Evolutionary conservation across 768 basidiomycete genomes (phyloP), one percentile per base, ranked within the genome.

Genomic region (Kondoa subrosea): DNA sequence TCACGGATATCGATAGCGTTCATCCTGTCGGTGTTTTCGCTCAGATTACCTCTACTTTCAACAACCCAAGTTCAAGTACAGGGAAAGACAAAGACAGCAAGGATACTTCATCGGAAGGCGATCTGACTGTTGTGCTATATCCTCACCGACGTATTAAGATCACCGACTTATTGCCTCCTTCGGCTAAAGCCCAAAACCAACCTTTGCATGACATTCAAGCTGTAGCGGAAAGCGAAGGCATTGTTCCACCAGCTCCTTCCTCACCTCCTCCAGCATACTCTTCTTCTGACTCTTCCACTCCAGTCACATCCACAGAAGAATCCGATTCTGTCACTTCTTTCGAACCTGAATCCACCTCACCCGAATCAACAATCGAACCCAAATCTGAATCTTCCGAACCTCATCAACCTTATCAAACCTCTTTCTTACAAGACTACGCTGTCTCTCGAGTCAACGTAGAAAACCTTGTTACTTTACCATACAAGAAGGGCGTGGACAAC

Each of bases 21-120:
- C 89, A 96, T 76, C 83, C 83, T 0, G 91, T 96, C 67, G 93
- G 93, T 58, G 91, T 96, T 3, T 95, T 97, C 74, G 91, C 91
- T 1, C 93, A 97, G 78, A 91, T 96, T 65, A 96, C 92, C 0
- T 91, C 88, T 71, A 86, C 92, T 0, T 92, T 92, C 77, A 87
- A 83, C 1, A 78, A 77, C 57, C 73, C 68, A 0, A 25, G 68
- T 2, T 8, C 64, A 0, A 56, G 32, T 64, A 57, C 66, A 26
- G 66, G 65, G 30, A 72, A 73, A 27, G 83, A 81, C 66, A 85
- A 84, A 76, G 89, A 74, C 0, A 60, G 29, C 8, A 27, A 60
- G 8, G 26, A 27, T 16, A 21, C 40, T 50, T 50, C 40, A 50
- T 27, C 61, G 34, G 65, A 89, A 69, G 90, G 90, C 73, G 88